These are phyloP conservation scores for Biancaea sappan DNA, from an alignment of 306 rosid genomes.

Conservation along the genomic window DNA sequence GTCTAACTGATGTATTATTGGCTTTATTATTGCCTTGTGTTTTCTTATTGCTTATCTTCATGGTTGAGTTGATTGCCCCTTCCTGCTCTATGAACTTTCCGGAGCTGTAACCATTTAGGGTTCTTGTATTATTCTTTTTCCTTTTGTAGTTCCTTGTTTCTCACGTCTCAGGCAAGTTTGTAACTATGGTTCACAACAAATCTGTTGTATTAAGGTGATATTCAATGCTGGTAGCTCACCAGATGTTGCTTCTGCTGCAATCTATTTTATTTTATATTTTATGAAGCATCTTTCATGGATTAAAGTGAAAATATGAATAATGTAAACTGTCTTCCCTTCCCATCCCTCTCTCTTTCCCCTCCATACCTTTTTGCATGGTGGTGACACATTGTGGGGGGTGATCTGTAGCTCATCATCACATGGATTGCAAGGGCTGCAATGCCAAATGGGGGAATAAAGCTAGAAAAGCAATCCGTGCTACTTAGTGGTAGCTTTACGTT, in stretches of 20 bases:
- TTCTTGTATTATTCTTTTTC: conserved; percentile 39
- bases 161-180: conserved; percentile 28
- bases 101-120: conserved; percentile 36
- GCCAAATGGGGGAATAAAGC: background rate
- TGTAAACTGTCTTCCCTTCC: background rate
- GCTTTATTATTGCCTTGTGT: conserved; percentile 28
- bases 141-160: conserved; percentile 11
- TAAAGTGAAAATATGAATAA: conserved; percentile 18
- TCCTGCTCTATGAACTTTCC: conserved; percentile 28
- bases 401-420: conserved; percentile 23
- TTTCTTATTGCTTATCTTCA: conserved; percentile 39
- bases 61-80: conserved; percentile 39
- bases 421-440: conserved; percentile 37
- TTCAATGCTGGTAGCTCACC: conserved; percentile 30
- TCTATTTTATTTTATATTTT: conserved; percentile 25
- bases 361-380: background rate
- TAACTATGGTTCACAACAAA: conserved; percentile 33
- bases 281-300: conserved; percentile 20
- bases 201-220: conserved; percentile 35
- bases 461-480: background rate
- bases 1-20: conserved; percentile 62
- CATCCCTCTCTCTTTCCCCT: background rate
- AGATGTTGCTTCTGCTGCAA: conserved; percentile 35
- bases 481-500: conserved; percentile 39
- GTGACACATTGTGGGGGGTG: conserved; percentile 5